Percentiles rank a stretch among this genome's conserved stretches.
Evolutionary conservation across 495 filamentous ascomycete species (phyloP).

Genomic region (Penicillium fimorum): DNA sequence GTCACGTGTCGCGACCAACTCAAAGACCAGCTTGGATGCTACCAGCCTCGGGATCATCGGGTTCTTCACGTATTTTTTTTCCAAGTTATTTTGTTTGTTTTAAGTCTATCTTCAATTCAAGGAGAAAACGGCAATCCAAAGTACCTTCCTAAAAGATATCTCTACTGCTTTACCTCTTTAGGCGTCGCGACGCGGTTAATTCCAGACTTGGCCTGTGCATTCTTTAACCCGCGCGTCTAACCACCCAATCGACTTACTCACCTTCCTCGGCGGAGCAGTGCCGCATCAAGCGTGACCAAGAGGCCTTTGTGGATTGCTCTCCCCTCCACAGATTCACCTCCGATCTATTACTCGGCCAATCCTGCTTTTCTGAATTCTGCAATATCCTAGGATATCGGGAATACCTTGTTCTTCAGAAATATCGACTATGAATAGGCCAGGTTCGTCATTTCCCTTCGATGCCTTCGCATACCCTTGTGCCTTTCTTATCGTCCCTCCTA

Average conservation of each 20-base stretch:
- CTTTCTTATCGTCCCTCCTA: constrained; percentile 10
- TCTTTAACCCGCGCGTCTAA: constrained; percentile 39
- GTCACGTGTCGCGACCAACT: constrained; percentile 20
- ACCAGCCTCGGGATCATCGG: constrained; percentile 1
- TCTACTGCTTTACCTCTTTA: background rate
- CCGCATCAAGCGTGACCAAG: constrained; percentile 39
- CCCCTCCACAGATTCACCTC: constrained; percentile 23
- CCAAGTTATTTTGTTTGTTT: background rate
- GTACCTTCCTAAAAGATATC: background rate
- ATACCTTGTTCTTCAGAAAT: constrained; percentile 2
- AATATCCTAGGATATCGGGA: constrained; percentile 5
- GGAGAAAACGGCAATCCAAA: background rate
- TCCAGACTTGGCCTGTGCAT: constrained; percentile 28
- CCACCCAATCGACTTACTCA: constrained; percentile 26
- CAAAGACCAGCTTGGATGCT: background rate
- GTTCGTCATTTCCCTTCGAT: constrained; percentile 35
- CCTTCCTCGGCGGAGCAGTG: constrained; percentile 33
- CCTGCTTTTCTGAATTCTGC: constrained; percentile 13
- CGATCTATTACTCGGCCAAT: constrained; percentile 10
- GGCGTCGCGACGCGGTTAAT: background rate
- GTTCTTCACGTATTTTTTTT: background rate
- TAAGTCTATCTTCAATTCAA: background rate
- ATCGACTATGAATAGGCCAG: constrained; percentile 44
- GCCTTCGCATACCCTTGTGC: constrained; percentile 10
- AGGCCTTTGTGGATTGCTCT: constrained; percentile 28